phyloP scores from a whole-genome alignment of 805 yeast species.

The Monosporozyma servazzii region DNA sequence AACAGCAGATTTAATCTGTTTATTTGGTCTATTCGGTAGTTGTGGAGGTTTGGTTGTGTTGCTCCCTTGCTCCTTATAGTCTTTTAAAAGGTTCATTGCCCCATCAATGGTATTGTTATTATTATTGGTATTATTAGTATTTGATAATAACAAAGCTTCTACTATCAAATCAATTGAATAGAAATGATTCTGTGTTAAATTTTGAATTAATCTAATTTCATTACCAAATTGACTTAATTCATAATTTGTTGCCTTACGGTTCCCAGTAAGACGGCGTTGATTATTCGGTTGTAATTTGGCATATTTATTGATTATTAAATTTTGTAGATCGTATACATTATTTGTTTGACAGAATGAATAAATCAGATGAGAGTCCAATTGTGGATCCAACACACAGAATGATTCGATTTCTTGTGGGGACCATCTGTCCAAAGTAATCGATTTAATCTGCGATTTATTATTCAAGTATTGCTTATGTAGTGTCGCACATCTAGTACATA shows the following conservation, averaged over 20 bases:
- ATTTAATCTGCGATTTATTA: slow-evolving; percentile 50
- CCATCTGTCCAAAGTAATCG: slow-evolving; percentile 71
- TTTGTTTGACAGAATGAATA: slow-evolving; percentile 15
- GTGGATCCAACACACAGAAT: background rate
- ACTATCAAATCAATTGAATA: slow-evolving; percentile 46
- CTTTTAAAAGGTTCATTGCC: slow-evolving; percentile 47
- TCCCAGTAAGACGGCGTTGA: slow-evolving; percentile 32
- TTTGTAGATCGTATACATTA: slow-evolving; percentile 2
- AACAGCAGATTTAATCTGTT: slow-evolving; percentile 27
- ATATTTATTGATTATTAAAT: slow-evolving; percentile 5
- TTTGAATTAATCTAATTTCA: slow-evolving; percentile 39
- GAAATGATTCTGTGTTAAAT: slow-evolving; percentile 37
- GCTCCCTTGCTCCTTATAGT: background rate
- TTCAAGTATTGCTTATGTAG: slow-evolving; percentile 57
- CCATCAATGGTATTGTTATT: slow-evolving; percentile 55
- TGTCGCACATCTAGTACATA: slow-evolving; percentile 82
- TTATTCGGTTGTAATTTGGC: background rate
- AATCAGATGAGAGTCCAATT: background rate
- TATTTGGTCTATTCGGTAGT: slow-evolving; percentile 33
- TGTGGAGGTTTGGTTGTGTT: slow-evolving; percentile 18
- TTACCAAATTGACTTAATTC: slow-evolving; percentile 43
- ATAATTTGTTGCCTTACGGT: slow-evolving; percentile 40
- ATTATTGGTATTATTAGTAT: slow-evolving; percentile 57
- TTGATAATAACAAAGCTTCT: slow-evolving; percentile 52
- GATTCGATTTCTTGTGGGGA: slow-evolving; percentile 1